Percentiles rank a stretch among this genome's conserved stretches.
phyloP scores from a whole-genome alignment of 177 flowering plant species.

The Vitis hybrid region DNA sequence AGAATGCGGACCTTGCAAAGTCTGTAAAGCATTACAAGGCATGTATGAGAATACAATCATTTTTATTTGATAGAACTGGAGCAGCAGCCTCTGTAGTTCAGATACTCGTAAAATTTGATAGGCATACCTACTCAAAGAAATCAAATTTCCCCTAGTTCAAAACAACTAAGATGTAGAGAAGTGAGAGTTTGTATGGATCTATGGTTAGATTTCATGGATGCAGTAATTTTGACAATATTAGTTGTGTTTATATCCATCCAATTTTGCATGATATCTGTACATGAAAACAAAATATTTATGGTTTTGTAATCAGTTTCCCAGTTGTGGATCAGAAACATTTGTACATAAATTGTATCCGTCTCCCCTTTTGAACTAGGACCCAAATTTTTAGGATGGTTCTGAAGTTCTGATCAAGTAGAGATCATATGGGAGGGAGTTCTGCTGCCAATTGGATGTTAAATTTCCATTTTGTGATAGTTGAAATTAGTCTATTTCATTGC shows the following conservation, averaged over 20 bases:
- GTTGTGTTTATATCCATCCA: too few relatives aligned
- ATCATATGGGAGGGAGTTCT: too few relatives aligned
- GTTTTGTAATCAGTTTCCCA: neutral
- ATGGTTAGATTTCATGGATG: neutral
- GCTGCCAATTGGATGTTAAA: too few relatives aligned
- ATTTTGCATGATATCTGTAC: too few relatives aligned
- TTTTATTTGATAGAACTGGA: constrained; percentile 1
- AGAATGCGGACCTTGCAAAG: constrained; percentile 16
- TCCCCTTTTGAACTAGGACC: neutral
- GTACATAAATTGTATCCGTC: neutral
- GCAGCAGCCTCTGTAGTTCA: constrained; percentile 2
- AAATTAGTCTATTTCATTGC: too few relatives aligned
- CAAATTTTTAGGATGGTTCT: neutral
- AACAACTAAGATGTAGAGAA: neutral
- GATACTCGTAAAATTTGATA: neutral
- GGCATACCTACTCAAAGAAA: neutral
- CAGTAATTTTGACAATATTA: neutral
- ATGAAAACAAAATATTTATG: too few relatives aligned
- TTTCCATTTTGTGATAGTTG: too few relatives aligned
- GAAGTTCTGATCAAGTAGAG: neutral
- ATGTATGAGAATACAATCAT: neutral
- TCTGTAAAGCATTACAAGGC: constrained; percentile 29
- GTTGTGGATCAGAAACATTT: neutral
- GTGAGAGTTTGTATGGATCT: too few relatives aligned
- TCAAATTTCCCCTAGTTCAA: neutral